These are phyloP conservation scores for Nannochloropsis gaditana DNA, from an alignment of 108 stramenopile species.

Conservation along the genomic window DNA sequence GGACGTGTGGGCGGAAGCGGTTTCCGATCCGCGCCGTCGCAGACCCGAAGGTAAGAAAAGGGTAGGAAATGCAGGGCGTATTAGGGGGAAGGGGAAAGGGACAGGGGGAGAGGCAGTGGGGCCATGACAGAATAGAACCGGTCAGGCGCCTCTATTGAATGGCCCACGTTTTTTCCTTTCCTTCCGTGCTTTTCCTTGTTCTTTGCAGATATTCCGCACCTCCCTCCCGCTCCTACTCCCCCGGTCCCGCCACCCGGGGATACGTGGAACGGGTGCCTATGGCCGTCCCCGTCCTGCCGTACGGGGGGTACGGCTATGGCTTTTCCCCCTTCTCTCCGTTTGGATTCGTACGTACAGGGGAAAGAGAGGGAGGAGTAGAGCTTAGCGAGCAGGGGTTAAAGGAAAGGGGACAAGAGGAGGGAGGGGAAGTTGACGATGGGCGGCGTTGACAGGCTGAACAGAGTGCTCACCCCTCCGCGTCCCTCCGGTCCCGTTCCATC, in stretches of 20 bases:
- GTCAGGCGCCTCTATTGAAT: too few relatives aligned
- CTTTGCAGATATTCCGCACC: background rate
- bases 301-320: background rate
- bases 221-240: constrained; percentile 3
- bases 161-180: background rate
- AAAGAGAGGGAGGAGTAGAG: background rate
- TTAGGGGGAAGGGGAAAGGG: background rate
- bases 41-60: background rate
- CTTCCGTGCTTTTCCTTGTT: background rate
- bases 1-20: background rate
- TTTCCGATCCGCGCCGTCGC: background rate
- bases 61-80: background rate
- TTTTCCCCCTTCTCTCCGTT: background rate
- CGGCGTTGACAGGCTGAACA: too few relatives aligned
- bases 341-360: background rate
- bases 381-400: too few relatives aligned
- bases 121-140: too few relatives aligned
- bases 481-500: background rate
- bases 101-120: too few relatives aligned
- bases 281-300: background rate
- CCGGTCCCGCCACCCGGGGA: background rate
- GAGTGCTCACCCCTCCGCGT: background rate
- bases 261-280: background rate
- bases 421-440: background rate
- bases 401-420: background rate